Evolutionary conservation across 352 stramenopile species (phyloP), one percentile per base, ranked within the genome.

Genomic region (Phytopythium mirpurense): DNA sequence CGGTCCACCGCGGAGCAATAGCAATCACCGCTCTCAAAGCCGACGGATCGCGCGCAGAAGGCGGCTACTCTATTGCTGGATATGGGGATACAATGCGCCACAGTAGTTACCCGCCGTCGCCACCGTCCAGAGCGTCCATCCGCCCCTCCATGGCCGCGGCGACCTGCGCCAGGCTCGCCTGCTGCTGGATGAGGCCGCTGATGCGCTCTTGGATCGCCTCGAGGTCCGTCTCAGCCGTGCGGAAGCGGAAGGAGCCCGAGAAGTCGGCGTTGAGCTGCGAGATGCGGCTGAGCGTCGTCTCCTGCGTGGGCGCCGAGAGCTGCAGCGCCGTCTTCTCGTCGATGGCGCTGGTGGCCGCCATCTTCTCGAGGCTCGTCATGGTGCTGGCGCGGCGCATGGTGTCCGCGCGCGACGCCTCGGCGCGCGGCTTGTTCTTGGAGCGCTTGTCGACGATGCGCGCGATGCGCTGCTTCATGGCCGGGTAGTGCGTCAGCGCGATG

Each of bases 201-300:
- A 90, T 56, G 31, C 83, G 84, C 10, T 60, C 54, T 21, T 88
- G 72, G 47, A 90, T 88, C n/a, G 70, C 79, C 42, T 96, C 83
- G 2, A 96, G 68, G 35, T 91, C 83, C 2, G 70, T 76, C 65
- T 90, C 79, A n/a, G 65, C 74, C 1, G 70, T 61, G 23, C 81
- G 63, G 51, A 70, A 83, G 34, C 82, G 87, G 55, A 90, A 92
- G 55, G 75, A 90, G 9, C 64, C 66, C 2, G 78, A 87, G 47
- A 84, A 90, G 46, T 88, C 74, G 1, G 86, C 90, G 53, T 99
- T 86, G 38, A 99, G 79, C 58, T 92, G 86, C 19, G 70, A 84
- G 57, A 90, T 88, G 38, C 76, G 79, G 38, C 66, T 83, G 23
- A 90, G 66, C 24, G 72, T 88, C 36, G 76, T 86, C 56, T 80